Base-by-base conservation (phyloP, 1,284 basidiomycete genomes). In the Ustanciosporium gigantosporum region DNA sequence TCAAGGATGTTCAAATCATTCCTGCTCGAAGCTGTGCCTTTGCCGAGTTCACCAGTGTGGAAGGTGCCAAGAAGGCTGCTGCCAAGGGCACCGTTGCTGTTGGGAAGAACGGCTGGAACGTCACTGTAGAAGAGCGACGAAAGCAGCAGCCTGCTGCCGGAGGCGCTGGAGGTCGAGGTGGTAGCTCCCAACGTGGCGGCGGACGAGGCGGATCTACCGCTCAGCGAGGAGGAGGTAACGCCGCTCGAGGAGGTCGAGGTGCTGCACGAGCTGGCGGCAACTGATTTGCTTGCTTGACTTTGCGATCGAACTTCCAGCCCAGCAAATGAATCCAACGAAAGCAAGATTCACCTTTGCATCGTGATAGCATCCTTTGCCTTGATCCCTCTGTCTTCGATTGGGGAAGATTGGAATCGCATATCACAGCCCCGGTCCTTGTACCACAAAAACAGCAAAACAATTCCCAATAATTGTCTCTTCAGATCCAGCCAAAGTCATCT, bases 11-110 rank as follows among this genome's bases (percentile, higher is more conserved):
- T 38, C 91, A 96, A 79, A 87, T 96, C 68, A 87, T 95, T 40
- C 87, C 88, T 60, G 76, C 74, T 76, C 94, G 91, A 79, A 90
- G 89, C 0, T 96, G 92, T 76, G 94, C 93, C 1, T 97, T 97
- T 83, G 83, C 93, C 71, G 93, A 97, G 79, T 98, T 94, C 80
- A 79, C 79, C 27, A 82, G 81, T 7, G 80, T 92, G 56, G 91
- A 95, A 3, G 81, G 85, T 21, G 94, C 94, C 14, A 84, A 86
- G 66, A 85, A 87, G 48, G 94, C 94, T 3, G 93, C 97, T 68
- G 80, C 84, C 20, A 89, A 93, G 73, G 91, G 90, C 46, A 90
- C 90, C n/a, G 83, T 96, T 51, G 85, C 84, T 71, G 81, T 93
- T 36, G 87, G 87, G 24, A 76, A 78, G 29, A 60, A 68, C 27